A percentile compares a stretch with the other conserved stretches of the same genome.
Conservation (phyloP, 345 rosid genomes). For the Brassica cretica region DNA sequence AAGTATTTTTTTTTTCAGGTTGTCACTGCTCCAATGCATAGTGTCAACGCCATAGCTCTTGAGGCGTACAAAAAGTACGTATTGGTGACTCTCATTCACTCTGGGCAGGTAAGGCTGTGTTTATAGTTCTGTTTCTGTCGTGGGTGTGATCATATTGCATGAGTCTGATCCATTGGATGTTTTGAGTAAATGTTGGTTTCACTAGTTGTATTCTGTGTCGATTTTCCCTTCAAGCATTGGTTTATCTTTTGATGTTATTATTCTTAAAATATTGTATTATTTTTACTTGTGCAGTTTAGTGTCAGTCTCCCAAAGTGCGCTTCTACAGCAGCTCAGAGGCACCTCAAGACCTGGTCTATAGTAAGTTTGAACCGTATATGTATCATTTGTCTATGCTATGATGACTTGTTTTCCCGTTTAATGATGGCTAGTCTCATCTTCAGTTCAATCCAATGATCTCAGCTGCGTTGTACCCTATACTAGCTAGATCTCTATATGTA, state of each 20-base stretch:
- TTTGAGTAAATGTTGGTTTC: constrained; percentile 17
- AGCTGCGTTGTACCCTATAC: constrained; percentile 10
- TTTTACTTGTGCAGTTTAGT: constrained; percentile 55
- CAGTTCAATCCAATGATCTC: background rate
- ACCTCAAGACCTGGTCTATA: constrained; percentile 49
- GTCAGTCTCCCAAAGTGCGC: constrained; percentile 80
- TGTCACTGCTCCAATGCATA: constrained; percentile 90
- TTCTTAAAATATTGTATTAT: constrained; percentile 27
- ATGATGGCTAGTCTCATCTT: constrained; percentile 5
- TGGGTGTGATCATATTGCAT: background rate
- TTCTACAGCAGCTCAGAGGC: constrained; percentile 85
- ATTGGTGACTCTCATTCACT: constrained; percentile 76
- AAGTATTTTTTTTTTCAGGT: constrained; percentile 50
- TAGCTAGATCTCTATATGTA: constrained; percentile 1
- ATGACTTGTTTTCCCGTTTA: constrained; percentile 14
- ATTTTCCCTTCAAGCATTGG: constrained; percentile 15
- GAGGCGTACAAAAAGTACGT: constrained; percentile 93
- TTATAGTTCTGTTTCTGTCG: background rate
- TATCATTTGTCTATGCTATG: background rate
- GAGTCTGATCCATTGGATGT: constrained; percentile 2
- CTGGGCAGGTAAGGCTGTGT: constrained; percentile 67
- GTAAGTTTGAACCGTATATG: constrained; percentile 32
- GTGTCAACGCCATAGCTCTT: constrained; percentile 73
- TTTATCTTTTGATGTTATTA: constrained; percentile 8
- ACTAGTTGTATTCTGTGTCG: background rate